Evolutionary conservation across 768 basidiomycete genomes (phyloP).

Genomic region (Lactarius quietus): DNA sequence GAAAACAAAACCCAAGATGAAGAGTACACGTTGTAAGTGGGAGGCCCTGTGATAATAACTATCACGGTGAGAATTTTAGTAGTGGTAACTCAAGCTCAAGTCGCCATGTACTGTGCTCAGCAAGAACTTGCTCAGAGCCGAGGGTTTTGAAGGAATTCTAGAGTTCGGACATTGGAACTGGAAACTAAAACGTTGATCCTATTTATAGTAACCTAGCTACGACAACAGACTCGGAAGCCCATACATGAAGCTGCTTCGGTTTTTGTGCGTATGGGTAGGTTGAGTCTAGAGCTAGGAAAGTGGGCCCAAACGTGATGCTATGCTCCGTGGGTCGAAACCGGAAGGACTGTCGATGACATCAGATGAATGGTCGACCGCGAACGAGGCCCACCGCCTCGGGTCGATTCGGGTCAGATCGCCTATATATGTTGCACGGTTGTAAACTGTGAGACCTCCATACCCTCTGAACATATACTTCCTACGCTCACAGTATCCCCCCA

Average conservation of each 20-base stretch:
- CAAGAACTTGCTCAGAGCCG: neutral
- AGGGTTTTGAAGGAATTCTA: neutral
- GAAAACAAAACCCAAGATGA: no score
- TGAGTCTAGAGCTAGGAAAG: neutral
- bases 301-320: neutral
- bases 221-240: neutral
- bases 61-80: slow-evolving; percentile 27
- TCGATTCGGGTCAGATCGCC: neutral
- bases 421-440: neutral
- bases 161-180: neutral
- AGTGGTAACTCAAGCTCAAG: slow-evolving; percentile 30
- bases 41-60: no score
- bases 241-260: neutral
- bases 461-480: neutral
- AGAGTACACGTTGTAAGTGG: no score
- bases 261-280: neutral
- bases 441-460: neutral
- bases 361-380: neutral
- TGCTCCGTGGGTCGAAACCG: neutral
- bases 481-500: neutral
- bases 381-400: neutral
- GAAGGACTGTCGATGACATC: neutral
- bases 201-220: neutral
- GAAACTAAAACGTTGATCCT: neutral
- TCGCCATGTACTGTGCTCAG: neutral